Percentiles rank a stretch among this genome's conserved stretches.
phyloP scores from a whole-genome alignment of 805 yeast genomes.

The Sugiyamaella valdiviana region DNA sequence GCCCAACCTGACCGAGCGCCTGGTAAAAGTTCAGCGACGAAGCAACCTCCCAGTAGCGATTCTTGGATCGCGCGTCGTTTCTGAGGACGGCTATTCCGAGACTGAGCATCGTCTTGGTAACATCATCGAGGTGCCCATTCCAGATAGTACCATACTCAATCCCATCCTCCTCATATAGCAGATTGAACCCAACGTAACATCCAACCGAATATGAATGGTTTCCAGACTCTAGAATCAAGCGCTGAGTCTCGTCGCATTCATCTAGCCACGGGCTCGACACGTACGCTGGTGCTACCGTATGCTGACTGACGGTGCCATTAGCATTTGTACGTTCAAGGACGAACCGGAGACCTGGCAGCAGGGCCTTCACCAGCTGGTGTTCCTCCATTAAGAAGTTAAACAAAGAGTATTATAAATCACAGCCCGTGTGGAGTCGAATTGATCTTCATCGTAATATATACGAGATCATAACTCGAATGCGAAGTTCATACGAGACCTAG shows the following conservation, averaged over 20 bases:
- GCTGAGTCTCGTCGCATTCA: neutral
- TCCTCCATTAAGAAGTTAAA: too few relatives aligned
- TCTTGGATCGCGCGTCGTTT: neutral
- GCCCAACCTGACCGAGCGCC: neutral
- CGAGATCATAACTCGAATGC: too few relatives aligned
- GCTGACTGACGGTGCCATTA: neutral
- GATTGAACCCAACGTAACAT: neutral
- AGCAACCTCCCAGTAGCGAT: neutral
- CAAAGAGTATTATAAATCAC: too few relatives aligned
- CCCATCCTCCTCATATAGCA: neutral
- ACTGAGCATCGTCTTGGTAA: neutral
- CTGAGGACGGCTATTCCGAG: neutral
- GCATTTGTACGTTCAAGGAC: neutral
- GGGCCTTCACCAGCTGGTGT: neutral
- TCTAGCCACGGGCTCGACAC: neutral
- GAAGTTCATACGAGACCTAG: too few relatives aligned
- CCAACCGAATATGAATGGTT: neutral
- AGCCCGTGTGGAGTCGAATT: too few relatives aligned
- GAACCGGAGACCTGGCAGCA: neutral
- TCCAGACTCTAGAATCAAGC: neutral
- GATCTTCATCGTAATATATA: too few relatives aligned
- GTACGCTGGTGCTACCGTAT: neutral
- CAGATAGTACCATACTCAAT: neutral
- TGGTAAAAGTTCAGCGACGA: neutral
- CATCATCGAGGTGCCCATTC: neutral